Evolutionary conservation across 371 early-diverging fungal species (phyloP).

Genomic region (Lichtheimia corymbifera): DNA sequence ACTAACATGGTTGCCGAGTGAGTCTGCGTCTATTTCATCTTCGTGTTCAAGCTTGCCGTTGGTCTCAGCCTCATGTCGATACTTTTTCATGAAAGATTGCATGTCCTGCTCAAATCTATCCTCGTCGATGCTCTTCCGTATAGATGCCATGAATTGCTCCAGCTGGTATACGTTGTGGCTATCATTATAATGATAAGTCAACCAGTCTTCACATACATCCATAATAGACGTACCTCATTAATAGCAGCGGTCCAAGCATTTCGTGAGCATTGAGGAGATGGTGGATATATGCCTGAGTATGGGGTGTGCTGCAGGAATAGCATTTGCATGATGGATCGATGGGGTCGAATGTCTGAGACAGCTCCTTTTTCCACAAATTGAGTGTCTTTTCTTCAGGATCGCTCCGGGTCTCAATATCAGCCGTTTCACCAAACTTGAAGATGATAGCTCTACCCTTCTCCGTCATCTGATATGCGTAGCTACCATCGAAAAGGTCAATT

Average conservation of each 20-base stretch:
- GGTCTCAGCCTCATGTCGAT: constrained; percentile 33
- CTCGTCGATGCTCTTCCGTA: constrained; percentile 60
- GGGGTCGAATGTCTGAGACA: constrained; percentile 60
- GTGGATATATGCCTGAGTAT: constrained; percentile 77
- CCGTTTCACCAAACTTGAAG: constrained; percentile 36
- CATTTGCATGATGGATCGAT: constrained; percentile 65
- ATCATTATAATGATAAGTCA: constrained; percentile 1
- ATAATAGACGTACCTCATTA: constrained; percentile 57
- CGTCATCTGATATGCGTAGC: constrained; percentile 46
- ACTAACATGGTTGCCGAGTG: constrained; percentile 40
- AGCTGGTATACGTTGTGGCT: constrained; percentile 74
- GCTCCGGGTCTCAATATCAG: background rate
- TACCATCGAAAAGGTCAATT: constrained; percentile 76
- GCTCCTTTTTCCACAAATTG: constrained; percentile 55
- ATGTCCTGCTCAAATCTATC: constrained; percentile 53
- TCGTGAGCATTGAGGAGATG: constrained; percentile 77
- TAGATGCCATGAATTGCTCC: constrained; percentile 60
- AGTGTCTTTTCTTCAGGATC: constrained; percentile 38
- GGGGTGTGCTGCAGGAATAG: constrained; percentile 65
- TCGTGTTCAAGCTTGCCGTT: constrained; percentile 35
- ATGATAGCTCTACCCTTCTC: constrained; percentile 47
- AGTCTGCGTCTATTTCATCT: constrained; percentile 42
- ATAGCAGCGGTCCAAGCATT: constrained; percentile 76
- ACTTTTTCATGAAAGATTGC: constrained; percentile 46
- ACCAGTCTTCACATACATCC: background rate